A percentile compares a stretch with the other conserved stretches of the same genome.
phyloP scores from a whole-genome alignment of 2,329 filamentous ascomycete genomes.

The Paramyrothecium roridum region DNA sequence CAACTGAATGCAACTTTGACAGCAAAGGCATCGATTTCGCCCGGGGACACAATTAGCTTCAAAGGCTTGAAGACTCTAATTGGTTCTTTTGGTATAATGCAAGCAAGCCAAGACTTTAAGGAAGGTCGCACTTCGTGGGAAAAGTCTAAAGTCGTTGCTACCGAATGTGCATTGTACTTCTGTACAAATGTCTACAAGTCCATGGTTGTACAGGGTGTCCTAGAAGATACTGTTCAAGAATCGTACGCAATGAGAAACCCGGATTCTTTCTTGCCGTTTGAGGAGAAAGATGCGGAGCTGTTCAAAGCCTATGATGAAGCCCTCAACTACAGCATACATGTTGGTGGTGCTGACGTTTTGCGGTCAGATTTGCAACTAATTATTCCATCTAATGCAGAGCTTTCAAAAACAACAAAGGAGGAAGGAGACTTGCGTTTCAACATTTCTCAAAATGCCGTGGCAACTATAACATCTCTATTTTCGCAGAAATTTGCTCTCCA shows the following conservation, averaged over 20 bases:
- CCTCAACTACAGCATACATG: not conserved
- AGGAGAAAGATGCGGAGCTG: not conserved
- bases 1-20: not conserved
- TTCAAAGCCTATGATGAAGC: not conserved
- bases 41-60: not conserved
- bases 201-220: not conserved
- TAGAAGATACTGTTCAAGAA: constrained; percentile 1
- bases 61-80: constrained; percentile 2
- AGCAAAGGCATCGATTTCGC: not conserved
- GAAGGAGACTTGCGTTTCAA: not conserved
- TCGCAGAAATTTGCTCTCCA: not conserved
- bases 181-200: constrained; percentile 7
- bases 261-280: not conserved
- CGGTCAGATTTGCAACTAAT: not conserved
- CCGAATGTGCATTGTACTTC: constrained; percentile 8
- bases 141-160: not conserved
- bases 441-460: not conserved
- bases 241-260: not conserved
- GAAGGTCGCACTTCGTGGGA: constrained; percentile 6
- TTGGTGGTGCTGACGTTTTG: not conserved
- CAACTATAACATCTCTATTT: not conserved
- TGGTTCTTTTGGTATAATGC: constrained; percentile 6
- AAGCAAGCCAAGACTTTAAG: not conserved
- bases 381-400: not conserved
- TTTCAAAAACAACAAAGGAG: not conserved